Conservation (phyloP, 2,329 filamentous ascomycete genomes). For the Nectriaceae sp. region DNA sequence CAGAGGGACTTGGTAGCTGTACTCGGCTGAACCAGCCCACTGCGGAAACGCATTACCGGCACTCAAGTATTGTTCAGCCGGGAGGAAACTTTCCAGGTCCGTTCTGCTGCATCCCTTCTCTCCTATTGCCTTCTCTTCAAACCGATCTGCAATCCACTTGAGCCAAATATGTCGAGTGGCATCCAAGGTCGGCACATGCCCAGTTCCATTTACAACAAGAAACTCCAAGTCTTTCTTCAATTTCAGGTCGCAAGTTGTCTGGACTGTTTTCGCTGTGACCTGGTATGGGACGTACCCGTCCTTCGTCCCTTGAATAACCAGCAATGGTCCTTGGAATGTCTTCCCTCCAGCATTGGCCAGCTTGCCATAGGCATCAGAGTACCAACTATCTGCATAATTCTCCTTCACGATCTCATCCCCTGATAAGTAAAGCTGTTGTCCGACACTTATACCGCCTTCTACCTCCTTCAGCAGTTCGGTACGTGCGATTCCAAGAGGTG, state of each 20-base stretch:
- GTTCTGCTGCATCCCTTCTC: constrained; percentile 7
- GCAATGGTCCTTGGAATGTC: constrained; percentile 35
- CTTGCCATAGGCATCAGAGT: no score
- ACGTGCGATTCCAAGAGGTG: constrained; percentile 9
- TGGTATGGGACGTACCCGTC: constrained; percentile 21
- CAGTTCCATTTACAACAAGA: constrained; percentile 9
- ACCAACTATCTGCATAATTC: no score
- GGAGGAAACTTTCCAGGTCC: constrained; percentile 12
- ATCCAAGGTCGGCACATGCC: constrained; percentile 13
- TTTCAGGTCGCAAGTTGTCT: constrained; percentile 15
- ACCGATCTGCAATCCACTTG: constrained; percentile 20
- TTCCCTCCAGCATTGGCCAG: constrained; percentile 33
- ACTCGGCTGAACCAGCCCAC: no score
- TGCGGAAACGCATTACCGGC: no score
- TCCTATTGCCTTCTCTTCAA: constrained; percentile 10
- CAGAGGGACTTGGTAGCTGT: no score
- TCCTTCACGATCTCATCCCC: no score
- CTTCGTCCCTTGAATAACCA: constrained; percentile 36
- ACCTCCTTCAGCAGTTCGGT: constrained; percentile 5
- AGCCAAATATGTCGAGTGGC: constrained; percentile 19
- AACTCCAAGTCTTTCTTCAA: constrained; percentile 18
- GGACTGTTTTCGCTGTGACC: constrained; percentile 6
- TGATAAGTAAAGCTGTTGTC: no score
- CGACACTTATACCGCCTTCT: no score
- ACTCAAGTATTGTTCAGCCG: constrained; percentile 10